These are phyloP conservation scores for Aspergillus flavus DNA, from an alignment of 2,329 filamentous ascomycete genomes.

Conservation along the genomic window DNA sequence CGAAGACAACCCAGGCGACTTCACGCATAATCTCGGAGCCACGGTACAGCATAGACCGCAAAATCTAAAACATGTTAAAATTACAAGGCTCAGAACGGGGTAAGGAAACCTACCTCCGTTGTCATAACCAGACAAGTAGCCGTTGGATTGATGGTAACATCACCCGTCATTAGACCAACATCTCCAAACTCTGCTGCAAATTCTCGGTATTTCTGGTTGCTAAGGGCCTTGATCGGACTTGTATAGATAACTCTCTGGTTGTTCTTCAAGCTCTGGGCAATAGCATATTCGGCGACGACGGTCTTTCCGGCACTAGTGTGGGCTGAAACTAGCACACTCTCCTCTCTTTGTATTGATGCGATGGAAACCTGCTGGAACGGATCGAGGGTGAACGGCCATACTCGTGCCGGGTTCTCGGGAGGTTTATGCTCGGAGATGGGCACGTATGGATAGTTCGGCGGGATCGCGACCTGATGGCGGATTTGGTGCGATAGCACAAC, in stretches of 20 bases:
- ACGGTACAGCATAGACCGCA: constrained; percentile 96
- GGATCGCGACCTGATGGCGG: constrained; percentile 94
- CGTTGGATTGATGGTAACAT: constrained; percentile 98
- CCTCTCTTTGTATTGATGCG: constrained; percentile 90
- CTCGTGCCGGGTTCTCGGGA: constrained; percentile 81
- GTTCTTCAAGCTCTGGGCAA: constrained; percentile 93
- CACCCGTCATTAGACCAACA: constrained; percentile 96
- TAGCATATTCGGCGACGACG: constrained; percentile 96
- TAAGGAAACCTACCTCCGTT: constrained; percentile 63
- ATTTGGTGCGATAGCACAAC: constrained; percentile 95
- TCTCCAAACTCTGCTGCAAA: constrained; percentile 95
- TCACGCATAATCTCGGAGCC: constrained; percentile 99
- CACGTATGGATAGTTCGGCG: constrained; percentile 90
- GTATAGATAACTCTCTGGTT: constrained; percentile 99
- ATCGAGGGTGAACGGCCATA: constrained; percentile 88
- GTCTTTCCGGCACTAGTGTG: constrained; percentile 98
- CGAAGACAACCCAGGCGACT: constrained; percentile 97
- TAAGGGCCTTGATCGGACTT: constrained; percentile 97
- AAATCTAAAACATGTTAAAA: constrained; percentile 59
- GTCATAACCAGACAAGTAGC: constrained; percentile 99
- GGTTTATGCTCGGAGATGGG: constrained; percentile 93
- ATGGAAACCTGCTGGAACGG: constrained; percentile 96
- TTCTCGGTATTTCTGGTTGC: constrained; percentile 98
- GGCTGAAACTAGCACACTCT: constrained; percentile 94
- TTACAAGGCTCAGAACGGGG: background rate